Base-by-base conservation (phyloP, 306 rosid species). In the Glycine latifolia region DNA sequence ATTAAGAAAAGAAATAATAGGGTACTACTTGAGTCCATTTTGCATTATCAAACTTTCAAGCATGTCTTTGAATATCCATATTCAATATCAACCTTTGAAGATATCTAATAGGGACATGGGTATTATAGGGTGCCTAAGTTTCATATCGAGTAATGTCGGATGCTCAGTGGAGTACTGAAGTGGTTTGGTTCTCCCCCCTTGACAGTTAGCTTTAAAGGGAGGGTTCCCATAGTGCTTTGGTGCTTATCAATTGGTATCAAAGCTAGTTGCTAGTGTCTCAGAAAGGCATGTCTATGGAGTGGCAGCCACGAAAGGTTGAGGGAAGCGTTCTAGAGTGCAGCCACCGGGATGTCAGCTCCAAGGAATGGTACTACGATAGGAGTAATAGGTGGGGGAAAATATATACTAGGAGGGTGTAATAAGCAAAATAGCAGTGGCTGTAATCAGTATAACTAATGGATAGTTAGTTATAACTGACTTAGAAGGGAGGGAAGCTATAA, bases 51-150 rank as follows among this genome's bases (percentile, higher is more conserved):
- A 43, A 73, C 74, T 73, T 63, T 66, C 50, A 26, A 52, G 26
- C 52, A 16, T 55, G 47, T 46, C 16, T 73, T 41, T 44, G 49
- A 3, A 41, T 49, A 82, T 44, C 59, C 76, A 47, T 11, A 67
- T 3, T 46, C 41, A 58, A 67, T 35, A 54, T 6, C 26, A 16
- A 12, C 33, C 50, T 46, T 53, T 47, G 65, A 56, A 58, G 65
- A 75, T 67, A 35, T 12, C 41, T 37, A 16, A 56, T 11, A 11
- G 6, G 33, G 33, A 16, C 10, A 16, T 58, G 13, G 6, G 8
- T 55, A 15, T 15, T 55, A 55, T 55, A 1, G 0, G 31, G 2
- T 55, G 61, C 26, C 8, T n/a, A 54, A 16, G 26, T 55, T 16
- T 17, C 31, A n/a, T 9, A 55, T 15, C 10, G 1, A 54, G 17